phyloP scores from a whole-genome alignment of 495 filamentous ascomycete genomes.

The Aspergillus hancockii region DNA sequence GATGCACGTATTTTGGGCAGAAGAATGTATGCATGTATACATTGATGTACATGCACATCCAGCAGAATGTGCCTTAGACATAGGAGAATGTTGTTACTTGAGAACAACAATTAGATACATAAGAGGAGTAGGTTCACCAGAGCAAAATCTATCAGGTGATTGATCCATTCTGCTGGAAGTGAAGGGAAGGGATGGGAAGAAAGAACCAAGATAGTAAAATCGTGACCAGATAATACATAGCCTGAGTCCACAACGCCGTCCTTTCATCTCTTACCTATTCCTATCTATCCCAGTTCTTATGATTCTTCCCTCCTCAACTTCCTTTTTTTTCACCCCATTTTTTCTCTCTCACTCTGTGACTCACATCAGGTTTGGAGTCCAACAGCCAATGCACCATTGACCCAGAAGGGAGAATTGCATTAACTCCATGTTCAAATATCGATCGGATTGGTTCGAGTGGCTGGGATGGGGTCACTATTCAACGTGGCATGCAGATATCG shows the following conservation, averaged over 20 bases:
- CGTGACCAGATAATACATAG: not conserved
- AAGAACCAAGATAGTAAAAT: not conserved
- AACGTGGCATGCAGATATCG: constrained; percentile 29
- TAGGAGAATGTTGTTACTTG: too few species aligned
- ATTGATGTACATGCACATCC: too few species aligned
- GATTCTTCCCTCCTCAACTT: not conserved
- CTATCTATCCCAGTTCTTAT: too few species aligned
- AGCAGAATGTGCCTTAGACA: too few species aligned
- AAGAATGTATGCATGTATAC: too few species aligned
- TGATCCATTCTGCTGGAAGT: too few species aligned
- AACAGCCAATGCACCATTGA: constrained; percentile 7
- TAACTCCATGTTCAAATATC: constrained; percentile 7
- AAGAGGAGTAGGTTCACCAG: too few species aligned
- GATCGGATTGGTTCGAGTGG: constrained; percentile 16
- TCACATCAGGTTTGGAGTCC: constrained; percentile 1
- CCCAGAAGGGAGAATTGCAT: constrained; percentile 3
- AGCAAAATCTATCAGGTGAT: too few species aligned
- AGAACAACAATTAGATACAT: too few species aligned
- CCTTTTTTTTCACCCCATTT: not conserved
- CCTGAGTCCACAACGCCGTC: constrained; percentile 1
- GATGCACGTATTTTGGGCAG: too few species aligned
- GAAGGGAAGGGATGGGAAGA: not conserved
- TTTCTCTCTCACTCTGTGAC: constrained; percentile 9
- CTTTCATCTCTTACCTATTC: not conserved
- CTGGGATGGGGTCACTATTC: constrained; percentile 19